Percentiles rank a stretch among this genome's conserved stretches.
These are phyloP conservation scores for Ampelocalamus luodianensis DNA, from an alignment of 176 grass and related monocot genomes.

Conservation along the genomic window DNA sequence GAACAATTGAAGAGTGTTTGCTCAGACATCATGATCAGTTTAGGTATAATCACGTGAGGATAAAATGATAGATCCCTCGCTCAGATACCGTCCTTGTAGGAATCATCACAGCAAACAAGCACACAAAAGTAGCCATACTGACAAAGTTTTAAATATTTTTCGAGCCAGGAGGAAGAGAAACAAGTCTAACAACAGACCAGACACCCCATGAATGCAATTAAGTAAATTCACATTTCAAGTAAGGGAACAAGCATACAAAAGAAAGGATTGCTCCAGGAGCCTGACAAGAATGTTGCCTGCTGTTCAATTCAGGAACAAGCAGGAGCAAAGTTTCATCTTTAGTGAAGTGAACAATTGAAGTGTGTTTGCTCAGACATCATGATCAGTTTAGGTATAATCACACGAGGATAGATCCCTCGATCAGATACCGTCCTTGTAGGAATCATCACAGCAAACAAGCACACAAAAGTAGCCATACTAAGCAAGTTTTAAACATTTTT, in stretches of 20 bases:
- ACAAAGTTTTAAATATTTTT: not conserved
- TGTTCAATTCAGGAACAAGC: not conserved
- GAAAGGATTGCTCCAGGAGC: not conserved
- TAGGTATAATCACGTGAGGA: constrained; percentile 35
- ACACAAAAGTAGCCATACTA: not conserved
- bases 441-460: constrained; percentile 4
- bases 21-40: constrained; percentile 33
- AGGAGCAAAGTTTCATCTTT: not conserved
- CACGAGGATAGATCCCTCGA: too few relatives aligned
- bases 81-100: constrained; percentile 31
- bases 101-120: constrained; percentile 17
- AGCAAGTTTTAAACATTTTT: too few relatives aligned
- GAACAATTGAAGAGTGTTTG: not conserved
- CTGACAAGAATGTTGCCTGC: not conserved
- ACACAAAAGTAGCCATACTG: not conserved
- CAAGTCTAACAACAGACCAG: not conserved
- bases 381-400: constrained; percentile 27
- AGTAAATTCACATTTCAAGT: not conserved
- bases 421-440: constrained; percentile 27
- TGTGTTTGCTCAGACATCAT: not conserved
- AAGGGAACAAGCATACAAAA: not conserved
- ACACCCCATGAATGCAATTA: too few relatives aligned
- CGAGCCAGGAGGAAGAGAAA: not conserved
- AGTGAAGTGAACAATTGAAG: not conserved
- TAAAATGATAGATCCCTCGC: not conserved